A percentile compares a stretch with the other conserved stretches of the same genome.
Evolutionary conservation across 805 yeast species (phyloP).

Genomic region (Ogataea pignaliae): DNA sequence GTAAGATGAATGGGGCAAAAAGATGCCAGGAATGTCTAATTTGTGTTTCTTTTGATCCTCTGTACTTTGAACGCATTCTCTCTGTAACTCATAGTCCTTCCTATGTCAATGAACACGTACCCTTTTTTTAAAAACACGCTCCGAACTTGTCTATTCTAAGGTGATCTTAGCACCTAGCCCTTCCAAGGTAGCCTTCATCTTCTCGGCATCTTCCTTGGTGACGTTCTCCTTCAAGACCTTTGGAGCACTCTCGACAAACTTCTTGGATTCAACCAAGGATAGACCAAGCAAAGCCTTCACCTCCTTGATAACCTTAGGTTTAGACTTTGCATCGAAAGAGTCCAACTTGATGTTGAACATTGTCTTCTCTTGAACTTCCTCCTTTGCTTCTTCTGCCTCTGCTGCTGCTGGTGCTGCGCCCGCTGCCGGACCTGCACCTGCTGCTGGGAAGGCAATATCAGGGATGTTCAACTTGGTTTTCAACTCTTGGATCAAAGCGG

Average conservation of each 20-base stretch:
- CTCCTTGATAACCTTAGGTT: conserved; percentile 97
- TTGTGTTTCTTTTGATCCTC: too few relatives aligned
- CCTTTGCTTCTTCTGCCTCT: conserved; percentile 68
- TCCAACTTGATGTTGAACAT: conserved; percentile 90
- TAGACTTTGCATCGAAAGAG: conserved; percentile 88
- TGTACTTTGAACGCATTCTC: too few relatives aligned
- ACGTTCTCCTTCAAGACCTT: conserved; percentile 92
- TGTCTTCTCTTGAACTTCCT: conserved; percentile 84
- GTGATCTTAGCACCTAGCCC: conserved; percentile 90
- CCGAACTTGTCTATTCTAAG: conserved; percentile 77
- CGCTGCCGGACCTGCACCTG: conserved; percentile 50
- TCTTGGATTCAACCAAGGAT: conserved; percentile 94
- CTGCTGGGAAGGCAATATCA: conserved; percentile 82
- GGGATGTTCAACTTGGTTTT: conserved; percentile 84
- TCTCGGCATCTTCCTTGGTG: conserved; percentile 95
- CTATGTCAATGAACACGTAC: too few relatives aligned
- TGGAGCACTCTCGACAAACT: conserved; percentile 97
- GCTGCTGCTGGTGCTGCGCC: conserved; percentile 64
- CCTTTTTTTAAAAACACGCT: too few relatives aligned
- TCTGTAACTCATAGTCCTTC: too few relatives aligned
- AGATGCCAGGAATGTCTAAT: too few relatives aligned
- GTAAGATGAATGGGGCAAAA: too few relatives aligned
- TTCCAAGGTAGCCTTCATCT: conserved; percentile 89
- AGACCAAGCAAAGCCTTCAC: conserved; percentile 88
- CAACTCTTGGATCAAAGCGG: conserved; percentile 76